These are phyloP conservation scores for Calocera cornea DNA, from an alignment of 768 basidiomycete species.

Conservation along the genomic window DNA sequence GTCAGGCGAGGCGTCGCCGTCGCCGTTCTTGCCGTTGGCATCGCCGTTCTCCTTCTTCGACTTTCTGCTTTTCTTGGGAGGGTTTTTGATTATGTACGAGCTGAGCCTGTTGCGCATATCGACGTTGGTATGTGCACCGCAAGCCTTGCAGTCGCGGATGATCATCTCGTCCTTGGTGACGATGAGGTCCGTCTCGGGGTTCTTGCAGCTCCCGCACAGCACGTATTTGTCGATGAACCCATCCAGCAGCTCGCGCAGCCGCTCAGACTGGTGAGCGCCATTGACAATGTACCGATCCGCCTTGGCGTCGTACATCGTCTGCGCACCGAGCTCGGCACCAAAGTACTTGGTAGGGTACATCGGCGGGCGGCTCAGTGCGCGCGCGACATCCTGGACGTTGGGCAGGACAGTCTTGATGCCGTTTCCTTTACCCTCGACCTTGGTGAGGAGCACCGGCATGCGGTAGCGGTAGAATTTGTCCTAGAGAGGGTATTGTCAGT, in stretches of 20 bases:
- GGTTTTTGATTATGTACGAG: conserved; percentile 95
- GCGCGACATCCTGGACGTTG: conserved; percentile 96
- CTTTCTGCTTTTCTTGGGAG: conserved; percentile 65
- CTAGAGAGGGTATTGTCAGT: conserved; percentile 4
- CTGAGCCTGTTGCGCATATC: conserved; percentile 96
- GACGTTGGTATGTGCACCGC: conserved; percentile 78
- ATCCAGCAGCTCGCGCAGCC: conserved; percentile 90
- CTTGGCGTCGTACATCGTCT: conserved; percentile 91
- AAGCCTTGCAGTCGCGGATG: conserved; percentile 95
- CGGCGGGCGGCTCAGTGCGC: conserved; percentile 86
- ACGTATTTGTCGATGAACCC: conserved; percentile 98
- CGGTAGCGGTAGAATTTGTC: conserved; percentile 96
- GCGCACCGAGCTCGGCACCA: conserved; percentile 94
- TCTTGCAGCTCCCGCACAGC: conserved; percentile 94
- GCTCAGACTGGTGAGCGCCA: conserved; percentile 81
- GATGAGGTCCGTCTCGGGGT: conserved; percentile 93
- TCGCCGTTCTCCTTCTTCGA: conserved; percentile 27
- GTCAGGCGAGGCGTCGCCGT: conserved; percentile 22
- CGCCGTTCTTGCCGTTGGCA: conserved; percentile 30
- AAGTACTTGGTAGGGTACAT: conserved; percentile 97
- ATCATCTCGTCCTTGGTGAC: conserved; percentile 84
- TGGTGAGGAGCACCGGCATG: conserved; percentile 88
- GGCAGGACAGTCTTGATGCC: conserved; percentile 99
- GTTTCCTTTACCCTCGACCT: conserved; percentile 98
- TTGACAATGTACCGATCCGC: conserved; percentile 98